Conservation (phyloP, 1,139 yeast genomes). For the Schizosaccharomyces versatilis region DNA sequence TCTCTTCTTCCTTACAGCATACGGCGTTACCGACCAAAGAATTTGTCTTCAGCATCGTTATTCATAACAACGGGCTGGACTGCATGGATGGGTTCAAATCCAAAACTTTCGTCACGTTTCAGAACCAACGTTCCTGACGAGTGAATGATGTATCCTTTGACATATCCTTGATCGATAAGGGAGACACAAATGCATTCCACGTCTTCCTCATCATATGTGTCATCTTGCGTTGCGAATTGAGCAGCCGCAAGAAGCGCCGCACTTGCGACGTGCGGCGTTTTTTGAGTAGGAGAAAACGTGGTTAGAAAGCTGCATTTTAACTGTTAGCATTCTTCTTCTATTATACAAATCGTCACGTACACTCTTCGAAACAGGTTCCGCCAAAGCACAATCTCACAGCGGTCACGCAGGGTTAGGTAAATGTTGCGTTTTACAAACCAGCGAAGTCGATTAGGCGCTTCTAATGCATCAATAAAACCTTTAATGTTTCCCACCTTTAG, state of each 20-base stretch:
- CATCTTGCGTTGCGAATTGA: slow-evolving; percentile 9
- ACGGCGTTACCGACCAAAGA: not conserved
- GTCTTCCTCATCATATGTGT: slow-evolving; percentile 13
- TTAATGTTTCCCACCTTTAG: slow-evolving; percentile 17
- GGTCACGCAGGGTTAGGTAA: slow-evolving; percentile 15
- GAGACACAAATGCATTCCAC: slow-evolving; percentile 20
- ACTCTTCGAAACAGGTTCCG: slow-evolving; percentile 17
- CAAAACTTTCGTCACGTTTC: slow-evolving; percentile 5
- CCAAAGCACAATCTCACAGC: slow-evolving; percentile 17
- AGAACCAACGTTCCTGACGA: slow-evolving; percentile 5
- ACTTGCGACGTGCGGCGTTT: slow-evolving; percentile 14
- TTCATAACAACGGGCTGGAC: slow-evolving; percentile 46
- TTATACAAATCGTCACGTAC: slow-evolving; percentile 2
- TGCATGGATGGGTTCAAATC: slow-evolving; percentile 30
- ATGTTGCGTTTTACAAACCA: slow-evolving; percentile 17
- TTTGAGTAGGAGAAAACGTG: slow-evolving; percentile 6
- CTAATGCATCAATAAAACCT: slow-evolving; percentile 15
- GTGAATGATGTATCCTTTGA: slow-evolving; percentile 19
- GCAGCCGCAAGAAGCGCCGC: slow-evolving; percentile 13
- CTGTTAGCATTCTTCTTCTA: not conserved
- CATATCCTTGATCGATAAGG: slow-evolving; percentile 19
- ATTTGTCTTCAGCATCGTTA: not conserved
- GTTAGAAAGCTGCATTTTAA: slow-evolving; percentile 8
- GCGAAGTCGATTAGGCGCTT: slow-evolving; percentile 11
- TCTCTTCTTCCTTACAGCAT: too few relatives aligned